Conservation (phyloP, 2,329 filamentous ascomycete genomes). For the Ascochyta clinopodiicola region DNA sequence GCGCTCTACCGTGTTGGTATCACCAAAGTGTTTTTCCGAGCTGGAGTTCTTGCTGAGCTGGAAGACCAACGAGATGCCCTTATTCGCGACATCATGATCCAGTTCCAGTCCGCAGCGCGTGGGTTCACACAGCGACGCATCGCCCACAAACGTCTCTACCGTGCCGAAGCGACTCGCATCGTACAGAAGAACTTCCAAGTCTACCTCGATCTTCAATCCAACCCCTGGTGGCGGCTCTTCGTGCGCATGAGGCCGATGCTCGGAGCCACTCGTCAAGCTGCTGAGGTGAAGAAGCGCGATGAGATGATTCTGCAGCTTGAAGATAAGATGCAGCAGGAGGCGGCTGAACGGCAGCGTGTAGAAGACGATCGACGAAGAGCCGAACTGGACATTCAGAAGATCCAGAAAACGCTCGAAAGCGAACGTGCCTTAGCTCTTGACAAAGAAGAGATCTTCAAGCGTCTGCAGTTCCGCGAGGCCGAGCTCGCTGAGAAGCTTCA, state of each 20-base stretch:
- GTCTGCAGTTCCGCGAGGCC: slow-evolving; percentile 88
- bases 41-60: slow-evolving; percentile 92
- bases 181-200: slow-evolving; percentile 94
- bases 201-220: slow-evolving; percentile 86
- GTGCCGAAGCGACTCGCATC: slow-evolving; percentile 91
- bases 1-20: slow-evolving; percentile 90
- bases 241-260: slow-evolving; percentile 94
- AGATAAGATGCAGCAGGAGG: slow-evolving; percentile 79
- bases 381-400: slow-evolving; percentile 83
- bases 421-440: slow-evolving; percentile 94
- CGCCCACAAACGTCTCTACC: slow-evolving; percentile 91
- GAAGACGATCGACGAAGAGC: slow-evolving; percentile 91
- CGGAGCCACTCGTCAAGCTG: slow-evolving; percentile 87
- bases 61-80: slow-evolving; percentile 94
- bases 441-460: slow-evolving; percentile 98
- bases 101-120: slow-evolving; percentile 89
- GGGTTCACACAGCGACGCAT: slow-evolving; percentile 88
- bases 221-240: slow-evolving; percentile 97
- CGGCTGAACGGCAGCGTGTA: slow-evolving; percentile 75
- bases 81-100: slow-evolving; percentile 91
- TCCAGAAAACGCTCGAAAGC: slow-evolving; percentile 93
- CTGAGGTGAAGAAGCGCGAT: slow-evolving; percentile 93
- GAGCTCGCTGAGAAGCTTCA: slow-evolving; percentile 93
- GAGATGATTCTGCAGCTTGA: slow-evolving; percentile 90
- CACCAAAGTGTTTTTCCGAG: slow-evolving; percentile 97